Conservation (phyloP, 176 grass and related monocot genomes). For the Eleusine coracana region DNA sequence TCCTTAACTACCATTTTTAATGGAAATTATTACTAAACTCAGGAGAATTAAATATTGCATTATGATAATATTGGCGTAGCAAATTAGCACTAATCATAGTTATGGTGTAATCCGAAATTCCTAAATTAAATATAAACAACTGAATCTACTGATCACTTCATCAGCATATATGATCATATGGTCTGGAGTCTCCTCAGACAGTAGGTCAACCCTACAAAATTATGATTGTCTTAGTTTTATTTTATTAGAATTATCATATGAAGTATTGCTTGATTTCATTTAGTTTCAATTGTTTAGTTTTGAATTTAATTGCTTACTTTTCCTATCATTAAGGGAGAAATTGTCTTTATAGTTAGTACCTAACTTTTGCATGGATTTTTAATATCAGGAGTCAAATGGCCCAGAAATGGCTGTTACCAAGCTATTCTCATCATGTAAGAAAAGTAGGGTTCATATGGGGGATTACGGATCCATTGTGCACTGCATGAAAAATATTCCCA, state of each 20-base stretch:
- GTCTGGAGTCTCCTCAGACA: neutral
- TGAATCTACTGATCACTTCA: neutral
- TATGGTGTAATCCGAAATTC: conserved; percentile 11
- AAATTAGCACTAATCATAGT: neutral
- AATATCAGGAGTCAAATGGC: conserved; percentile 74
- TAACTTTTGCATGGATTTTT: conserved; percentile 35
- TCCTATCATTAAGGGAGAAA: neutral
- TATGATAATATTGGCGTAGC: conserved; percentile 4
- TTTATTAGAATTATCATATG: neutral
- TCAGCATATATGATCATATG: neutral
- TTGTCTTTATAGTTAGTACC: neutral
- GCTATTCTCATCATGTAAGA: conserved; percentile 86
- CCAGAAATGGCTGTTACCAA: conserved; percentile 95
- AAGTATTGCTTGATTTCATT: neutral
- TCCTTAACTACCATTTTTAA: conserved; percentile 2
- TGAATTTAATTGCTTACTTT: neutral
- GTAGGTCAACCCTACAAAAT: conserved; percentile 3
- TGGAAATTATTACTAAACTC: neutral
- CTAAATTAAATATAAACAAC: neutral
- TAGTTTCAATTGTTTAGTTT: neutral
- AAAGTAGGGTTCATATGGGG: conserved; percentile 36
- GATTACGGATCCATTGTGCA: conserved; percentile 51
- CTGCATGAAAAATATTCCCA: conserved; percentile 78
- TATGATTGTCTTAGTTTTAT: conserved; percentile 16
- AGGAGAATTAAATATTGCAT: conserved; percentile 20